These are phyloP conservation scores for Cladorrhinum samala DNA, from an alignment of 495 filamentous ascomycete species.

Conservation along the genomic window DNA sequence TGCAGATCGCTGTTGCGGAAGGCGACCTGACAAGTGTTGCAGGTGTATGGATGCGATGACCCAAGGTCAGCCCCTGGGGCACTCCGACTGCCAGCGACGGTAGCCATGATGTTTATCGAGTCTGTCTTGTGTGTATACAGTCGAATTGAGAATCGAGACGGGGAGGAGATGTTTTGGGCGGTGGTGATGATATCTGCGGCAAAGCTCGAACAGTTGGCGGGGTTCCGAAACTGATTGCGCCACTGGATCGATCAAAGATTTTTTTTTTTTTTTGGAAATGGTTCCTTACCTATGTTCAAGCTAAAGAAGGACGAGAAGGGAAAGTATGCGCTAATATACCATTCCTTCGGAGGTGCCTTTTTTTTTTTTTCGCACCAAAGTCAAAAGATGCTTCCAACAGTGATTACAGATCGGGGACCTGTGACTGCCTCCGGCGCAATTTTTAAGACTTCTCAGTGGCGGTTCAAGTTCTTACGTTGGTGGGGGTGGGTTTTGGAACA, in stretches of 20 bases:
- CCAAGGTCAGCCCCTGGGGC: constrained; percentile 29
- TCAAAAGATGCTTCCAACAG: too few species aligned
- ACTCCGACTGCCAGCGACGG: constrained; percentile 40
- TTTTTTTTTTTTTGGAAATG: too few species aligned
- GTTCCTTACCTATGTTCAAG: constrained; percentile 10
- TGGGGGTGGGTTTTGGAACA: constrained; percentile 14
- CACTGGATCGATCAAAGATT: too few species aligned
- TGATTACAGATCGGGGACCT: not conserved
- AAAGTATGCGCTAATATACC: too few species aligned
- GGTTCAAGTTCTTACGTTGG: constrained; percentile 10
- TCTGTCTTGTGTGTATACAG: not conserved
- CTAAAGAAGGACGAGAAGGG: too few species aligned
- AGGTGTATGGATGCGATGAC: constrained; percentile 81
- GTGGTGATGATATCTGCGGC: too few species aligned
- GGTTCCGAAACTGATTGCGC: not conserved
- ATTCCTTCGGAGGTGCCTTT: too few species aligned
- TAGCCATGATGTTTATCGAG: constrained; percentile 48
- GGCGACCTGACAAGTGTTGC: constrained; percentile 95
- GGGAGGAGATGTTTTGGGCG: too few species aligned
- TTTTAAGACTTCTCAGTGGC: constrained; percentile 31
- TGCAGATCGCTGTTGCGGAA: constrained; percentile 93
- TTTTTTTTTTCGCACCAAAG: too few species aligned
- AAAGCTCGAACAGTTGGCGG: not conserved
- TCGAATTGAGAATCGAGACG: too few species aligned
- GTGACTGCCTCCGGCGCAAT: constrained; percentile 10